Base-by-base conservation (phyloP, 2,329 filamentous ascomycete genomes). In the Fusarium liriodendri region DNA sequence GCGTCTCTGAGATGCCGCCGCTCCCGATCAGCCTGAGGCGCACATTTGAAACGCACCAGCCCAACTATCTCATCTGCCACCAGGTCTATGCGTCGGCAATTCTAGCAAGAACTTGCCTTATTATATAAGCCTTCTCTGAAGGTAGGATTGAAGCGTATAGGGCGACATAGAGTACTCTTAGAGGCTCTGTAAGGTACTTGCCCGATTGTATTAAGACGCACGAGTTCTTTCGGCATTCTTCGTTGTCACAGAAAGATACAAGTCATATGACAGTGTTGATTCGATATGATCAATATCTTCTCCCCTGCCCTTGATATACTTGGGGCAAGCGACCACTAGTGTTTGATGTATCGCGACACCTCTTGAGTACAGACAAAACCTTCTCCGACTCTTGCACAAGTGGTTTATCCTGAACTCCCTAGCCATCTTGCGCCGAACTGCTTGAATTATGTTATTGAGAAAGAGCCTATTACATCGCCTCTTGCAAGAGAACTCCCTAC, bases 401-500 rank as follows among this genome's bases (percentile, higher is more conserved):
- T 32, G 62, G 20, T 18, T 64, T 62, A 14, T 74, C 71, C 16
- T 60, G 67, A 4, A 68, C 67, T 22, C 62, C 62, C 16, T 38
- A 16, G 6, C 70, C 60, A 1, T 59, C 67, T 5, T 47, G 62
- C 32, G 68, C 69, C 18, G 54, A 70, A 20, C 68, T 69, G 3
- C 37, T 70, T 4, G 69, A 74, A 20, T 59, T 69, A 69, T 29
- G 54, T 55, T 5, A 74, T 74, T 10, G 52, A 55, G 11, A 66
- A 65, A 20, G 59, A 74, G 29, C 38, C 64, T 27, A 50, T 68
- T 72, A 59, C 20, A 69, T 72, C 50, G 33, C 58, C 20, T 69
- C 64, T 58, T 64, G 62, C 16, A 65, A 57, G 27, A 66, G 68
- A 42, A 69, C 6, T 66, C 22, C 71, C 71, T 42, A 59, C 69